These are phyloP conservation scores for Chlorella sp. DNA, from an alignment of 139 green algal species.

Conservation along the genomic window DNA sequence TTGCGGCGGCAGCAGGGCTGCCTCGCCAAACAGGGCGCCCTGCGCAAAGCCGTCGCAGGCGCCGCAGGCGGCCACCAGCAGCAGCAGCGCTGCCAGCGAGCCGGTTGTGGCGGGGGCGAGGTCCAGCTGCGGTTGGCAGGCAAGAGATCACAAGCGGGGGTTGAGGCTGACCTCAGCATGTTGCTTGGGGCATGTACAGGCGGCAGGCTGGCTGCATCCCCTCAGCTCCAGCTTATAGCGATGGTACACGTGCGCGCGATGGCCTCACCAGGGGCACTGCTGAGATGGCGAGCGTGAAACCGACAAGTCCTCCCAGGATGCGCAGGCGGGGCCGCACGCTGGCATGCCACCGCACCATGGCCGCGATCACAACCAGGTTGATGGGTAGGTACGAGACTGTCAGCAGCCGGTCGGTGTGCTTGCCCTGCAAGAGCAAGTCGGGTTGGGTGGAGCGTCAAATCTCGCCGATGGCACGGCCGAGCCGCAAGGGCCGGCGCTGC, in stretches of 20 bases:
- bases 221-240: neutral
- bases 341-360: slow-evolving; percentile 46
- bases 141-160: neutral
- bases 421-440: slow-evolving; percentile 61
- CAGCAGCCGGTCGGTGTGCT: slow-evolving; percentile 79
- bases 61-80: slow-evolving; percentile 62
- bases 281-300: slow-evolving; percentile 63
- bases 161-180: neutral
- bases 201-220: neutral
- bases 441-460: too few species aligned
- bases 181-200: neutral
- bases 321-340: slow-evolving; percentile 20
- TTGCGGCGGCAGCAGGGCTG: slow-evolving; percentile 51
- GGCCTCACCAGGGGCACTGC: slow-evolving; percentile 54
- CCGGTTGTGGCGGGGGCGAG: neutral
- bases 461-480: too few species aligned
- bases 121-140: slow-evolving; percentile 26
- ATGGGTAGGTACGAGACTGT: slow-evolving; percentile 74
- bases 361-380: slow-evolving; percentile 61
- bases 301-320: slow-evolving; percentile 60
- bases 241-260: too few species aligned
- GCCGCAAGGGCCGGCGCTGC: too few species aligned
- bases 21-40: slow-evolving; percentile 79
- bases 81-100: slow-evolving; percentile 51
- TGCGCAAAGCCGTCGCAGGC: slow-evolving; percentile 74